A percentile compares a stretch with the other conserved stretches of the same genome.
Evolutionary conservation across 495 filamentous ascomycete species (phyloP).

Genomic region (Lasiosphaeria hispida): DNA sequence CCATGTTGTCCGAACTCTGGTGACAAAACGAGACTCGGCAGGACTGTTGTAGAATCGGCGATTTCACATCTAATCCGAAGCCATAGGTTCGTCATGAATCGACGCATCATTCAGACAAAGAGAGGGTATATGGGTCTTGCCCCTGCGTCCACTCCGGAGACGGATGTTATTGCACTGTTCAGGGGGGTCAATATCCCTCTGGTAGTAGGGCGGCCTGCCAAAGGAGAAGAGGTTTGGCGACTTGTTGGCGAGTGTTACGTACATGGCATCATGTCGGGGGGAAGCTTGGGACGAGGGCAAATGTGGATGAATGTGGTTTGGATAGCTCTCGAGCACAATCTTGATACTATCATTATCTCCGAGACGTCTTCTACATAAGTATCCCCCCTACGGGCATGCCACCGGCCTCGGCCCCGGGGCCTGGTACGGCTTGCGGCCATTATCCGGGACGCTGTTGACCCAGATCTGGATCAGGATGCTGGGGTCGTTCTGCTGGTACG

Average conservation of each 20-base stretch:
- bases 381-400: not conserved
- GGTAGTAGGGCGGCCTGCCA: not conserved
- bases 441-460: conserved; percentile 7
- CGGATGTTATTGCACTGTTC: not conserved
- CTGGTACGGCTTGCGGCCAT: conserved; percentile 8
- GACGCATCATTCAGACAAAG: not conserved
- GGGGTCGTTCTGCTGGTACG: conserved; percentile 11
- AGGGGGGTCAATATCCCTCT: not conserved
- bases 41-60: not conserved
- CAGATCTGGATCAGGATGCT: conserved; percentile 14
- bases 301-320: not conserved
- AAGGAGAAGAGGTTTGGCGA: not conserved
- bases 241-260: not conserved
- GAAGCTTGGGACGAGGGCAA: not conserved
- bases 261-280: not conserved
- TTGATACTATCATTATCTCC: too few relatives aligned
- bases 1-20: not conserved
- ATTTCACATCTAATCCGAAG: not conserved
- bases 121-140: not conserved
- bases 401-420: conserved; percentile 10
- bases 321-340: not conserved
- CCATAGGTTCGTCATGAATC: not conserved
- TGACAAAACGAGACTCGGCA: not conserved
- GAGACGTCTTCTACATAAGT: too few relatives aligned
- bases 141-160: not conserved